Evolutionary conservation across 257 asterid genomes (phyloP).

Genomic region (Ligustrum vulgare): DNA sequence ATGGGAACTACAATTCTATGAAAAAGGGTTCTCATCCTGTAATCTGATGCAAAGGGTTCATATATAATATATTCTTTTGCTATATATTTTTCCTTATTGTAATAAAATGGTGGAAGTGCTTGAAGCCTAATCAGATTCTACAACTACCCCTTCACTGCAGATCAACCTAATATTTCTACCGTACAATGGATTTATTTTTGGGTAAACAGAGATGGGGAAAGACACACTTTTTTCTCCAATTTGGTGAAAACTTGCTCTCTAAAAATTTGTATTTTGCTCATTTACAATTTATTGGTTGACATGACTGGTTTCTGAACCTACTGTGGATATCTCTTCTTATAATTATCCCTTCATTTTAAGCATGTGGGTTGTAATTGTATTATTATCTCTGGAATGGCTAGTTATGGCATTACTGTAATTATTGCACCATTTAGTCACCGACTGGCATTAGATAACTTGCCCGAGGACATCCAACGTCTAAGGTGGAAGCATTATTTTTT

Average conservation of each 20-base stretch:
- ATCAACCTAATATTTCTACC: not conserved
- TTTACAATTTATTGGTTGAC: not conserved
- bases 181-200: not conserved
- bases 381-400: constrained; percentile 28
- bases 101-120: not conserved
- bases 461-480: constrained; percentile 86
- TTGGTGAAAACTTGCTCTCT: not conserved
- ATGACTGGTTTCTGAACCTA: not conserved
- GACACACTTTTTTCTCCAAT: not conserved
- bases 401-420: constrained; percentile 94
- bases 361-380: constrained; percentile 5
- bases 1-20: not conserved
- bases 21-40: not conserved
- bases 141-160: not conserved
- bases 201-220: not conserved
- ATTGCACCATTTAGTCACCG: constrained; percentile 97
- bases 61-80: not conserved
- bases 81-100: not conserved
- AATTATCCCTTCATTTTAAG: not conserved
- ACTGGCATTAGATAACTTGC: constrained; percentile 86
- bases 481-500: constrained; percentile 87
- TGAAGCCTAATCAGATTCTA: not conserved
- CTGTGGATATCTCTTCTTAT: not conserved
- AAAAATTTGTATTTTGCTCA: not conserved
- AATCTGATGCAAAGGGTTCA: not conserved